Evolutionary conservation across 257 asterid species (phyloP).

Genomic region (Handroanthus guayacan): DNA sequence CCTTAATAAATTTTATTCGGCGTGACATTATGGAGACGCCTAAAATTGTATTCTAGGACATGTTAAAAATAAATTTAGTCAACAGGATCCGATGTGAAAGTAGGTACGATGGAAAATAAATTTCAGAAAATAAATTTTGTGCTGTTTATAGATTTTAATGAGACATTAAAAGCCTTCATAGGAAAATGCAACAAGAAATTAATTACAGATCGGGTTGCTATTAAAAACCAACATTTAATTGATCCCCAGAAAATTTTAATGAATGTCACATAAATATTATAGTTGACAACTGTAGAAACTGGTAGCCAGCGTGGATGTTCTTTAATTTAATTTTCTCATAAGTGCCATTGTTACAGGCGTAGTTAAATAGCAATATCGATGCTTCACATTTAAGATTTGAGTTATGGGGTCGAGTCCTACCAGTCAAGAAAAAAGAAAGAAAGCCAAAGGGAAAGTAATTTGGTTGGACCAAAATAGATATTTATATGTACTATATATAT

Average conservation of each 20-base stretch:
- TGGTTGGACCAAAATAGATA: too few relatives aligned
- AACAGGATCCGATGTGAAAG: background rate
- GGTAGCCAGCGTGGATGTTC: constrained; percentile 34
- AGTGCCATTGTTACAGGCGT: background rate
- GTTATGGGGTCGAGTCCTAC: background rate
- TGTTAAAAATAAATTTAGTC: background rate
- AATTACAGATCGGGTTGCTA: constrained; percentile 42
- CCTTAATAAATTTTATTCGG: background rate
- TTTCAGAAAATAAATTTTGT: background rate
- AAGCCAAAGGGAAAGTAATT: too few relatives aligned
- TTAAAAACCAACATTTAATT: constrained; percentile 39
- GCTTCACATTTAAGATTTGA: background rate
- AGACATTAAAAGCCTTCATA: constrained; percentile 42
- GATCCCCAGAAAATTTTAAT: constrained; percentile 39
- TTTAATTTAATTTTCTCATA: constrained; percentile 29
- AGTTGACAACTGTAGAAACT: constrained; percentile 36
- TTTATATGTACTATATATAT: too few relatives aligned
- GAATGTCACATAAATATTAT: constrained; percentile 34
- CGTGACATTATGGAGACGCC: background rate
- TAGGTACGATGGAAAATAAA: constrained; percentile 16
- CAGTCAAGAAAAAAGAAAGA: background rate
- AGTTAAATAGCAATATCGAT: background rate
- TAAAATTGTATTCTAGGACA: background rate
- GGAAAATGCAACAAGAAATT: constrained; percentile 44
- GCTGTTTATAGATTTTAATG: constrained; percentile 35